Percentiles rank a stretch among this genome's conserved stretches.
These are phyloP conservation scores for Byssoonygena ceratinophila DNA, from an alignment of 2,329 filamentous ascomycete genomes.

Conservation along the genomic window DNA sequence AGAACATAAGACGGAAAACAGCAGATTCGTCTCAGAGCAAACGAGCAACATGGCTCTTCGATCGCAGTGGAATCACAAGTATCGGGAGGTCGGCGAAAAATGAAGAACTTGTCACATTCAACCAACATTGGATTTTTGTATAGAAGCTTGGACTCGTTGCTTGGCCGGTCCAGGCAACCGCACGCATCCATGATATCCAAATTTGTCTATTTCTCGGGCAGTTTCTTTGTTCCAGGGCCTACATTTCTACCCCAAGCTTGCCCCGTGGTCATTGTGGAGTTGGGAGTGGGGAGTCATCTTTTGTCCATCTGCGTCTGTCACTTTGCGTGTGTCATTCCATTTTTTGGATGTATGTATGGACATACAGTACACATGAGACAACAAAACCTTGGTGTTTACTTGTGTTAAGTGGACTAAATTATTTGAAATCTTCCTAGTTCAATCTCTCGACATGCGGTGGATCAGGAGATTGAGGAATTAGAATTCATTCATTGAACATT, in stretches of 20 bases:
- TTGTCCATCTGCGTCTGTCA: neutral
- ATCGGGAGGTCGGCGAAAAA: slow-evolving; percentile 14
- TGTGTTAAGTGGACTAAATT: neutral
- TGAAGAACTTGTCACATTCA: too few species aligned
- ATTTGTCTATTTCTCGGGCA: neutral
- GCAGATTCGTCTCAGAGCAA: slow-evolving; percentile 35
- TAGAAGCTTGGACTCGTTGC: slow-evolving; percentile 4
- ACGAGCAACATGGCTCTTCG: slow-evolving; percentile 33
- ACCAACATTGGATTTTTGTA: too few species aligned
- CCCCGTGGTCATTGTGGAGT: neutral
- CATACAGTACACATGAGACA: slow-evolving; percentile 10
- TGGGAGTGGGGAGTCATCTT: neutral
- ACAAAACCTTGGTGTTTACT: slow-evolving; percentile 3
- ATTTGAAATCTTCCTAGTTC: too few species aligned
- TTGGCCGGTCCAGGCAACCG: slow-evolving; percentile 14
- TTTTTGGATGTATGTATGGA: slow-evolving; percentile 4
- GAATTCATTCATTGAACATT: too few species aligned
- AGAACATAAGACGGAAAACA: slow-evolving; percentile 40
- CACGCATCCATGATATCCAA: neutral
- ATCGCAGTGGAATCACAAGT: slow-evolving; percentile 32
- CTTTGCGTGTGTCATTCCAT: neutral
- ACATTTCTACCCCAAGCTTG: neutral
- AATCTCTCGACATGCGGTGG: too few species aligned
- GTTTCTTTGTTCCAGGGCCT: neutral
- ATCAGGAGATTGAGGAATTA: neutral